Base-by-base conservation (phyloP, 2,329 filamentous ascomycete species). In the Talaromyces sp. region DNA sequence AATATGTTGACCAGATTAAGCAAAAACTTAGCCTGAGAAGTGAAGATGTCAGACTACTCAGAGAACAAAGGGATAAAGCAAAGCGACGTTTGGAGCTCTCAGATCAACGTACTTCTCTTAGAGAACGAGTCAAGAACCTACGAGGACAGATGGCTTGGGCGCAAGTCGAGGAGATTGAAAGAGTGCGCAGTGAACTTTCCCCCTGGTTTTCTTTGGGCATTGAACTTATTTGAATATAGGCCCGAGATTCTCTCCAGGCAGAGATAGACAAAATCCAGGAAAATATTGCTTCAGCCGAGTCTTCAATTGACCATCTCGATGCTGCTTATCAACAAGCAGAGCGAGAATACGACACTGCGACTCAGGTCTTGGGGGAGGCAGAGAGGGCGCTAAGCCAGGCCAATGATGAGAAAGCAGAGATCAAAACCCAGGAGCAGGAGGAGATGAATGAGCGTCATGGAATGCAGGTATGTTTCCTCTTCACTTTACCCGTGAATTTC, bases 91-190 rank as follows among this genome's bases (percentile, higher is more conserved):
- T 88, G 26, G 84, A 88, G 58, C 77, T 85, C 1, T 85, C 89
- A 0, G 82, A 88, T 58, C 86, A 87, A 63, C 87, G 90, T 58
- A 80, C 87, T 53, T 81, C 81, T 14, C 81, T 96, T 66, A 83
- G 86, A 38, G 78, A 81, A 21, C 85, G 85, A 61, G 81, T 86
- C 53, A 80, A 80, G 35, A 80, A 84, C 26, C 79, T 89, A 51
- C 77, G 81, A 50, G 81, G 83, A 19, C 89, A 96, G 75, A 80
- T 91, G 64, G 87, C 89, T n/a, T 99, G 95, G 95, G 84, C 86
- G 26, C 90, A 96, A 69, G 92, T 98, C 1, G 84, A 87, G 55
- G 86, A 91, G 59, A 83, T 90, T 72, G 93, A 98, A 73, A 77
- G 73, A 38, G 78, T 78, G 55, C 63, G 69, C 55, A n/a, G 21